Base-by-base conservation (phyloP, 495 filamentous ascomycete genomes). In the Xylaria intraflava region DNA sequence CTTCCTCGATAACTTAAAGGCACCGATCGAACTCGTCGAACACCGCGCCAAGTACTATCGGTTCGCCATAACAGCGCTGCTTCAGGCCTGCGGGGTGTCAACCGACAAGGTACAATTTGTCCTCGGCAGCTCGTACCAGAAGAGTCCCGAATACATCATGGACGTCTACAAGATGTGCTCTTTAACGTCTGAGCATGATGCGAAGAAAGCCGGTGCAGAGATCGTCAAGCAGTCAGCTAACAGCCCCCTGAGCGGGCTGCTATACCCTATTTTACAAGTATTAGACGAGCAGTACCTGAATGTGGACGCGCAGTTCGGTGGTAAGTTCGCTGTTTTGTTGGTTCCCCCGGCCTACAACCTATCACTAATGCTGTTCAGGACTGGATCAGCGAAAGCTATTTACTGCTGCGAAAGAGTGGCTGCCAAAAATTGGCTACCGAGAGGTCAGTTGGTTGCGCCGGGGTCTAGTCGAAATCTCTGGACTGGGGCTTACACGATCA, bases 301-400 rank as follows among this genome's bases (percentile, higher is more conserved):
- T 48, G 87, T 90, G 3, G 90, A 98, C 69, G 83, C 76, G 1
- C 85, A 98, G 58, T 86, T 84, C 43, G 86, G 86, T 8, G 83
- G 84, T 42, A 41, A 54, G 51, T 24, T 12, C 6, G n/a, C 23
- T 20, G 0, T n/a, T 31, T 12, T 11, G 16, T 5, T 11, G 41
- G 20, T 11, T 26, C 24, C 7, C 3, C 41, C 20, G 20, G 3
- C 20, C 24, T 6, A n/a, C 14, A 24, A 12, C 24, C 23, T 12
- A 7, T 10, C 19, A 53, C 12, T 54, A 26, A 54, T 54, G 6
- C n/a, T 6, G 2, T 19, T 19, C 5, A 54, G 51, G 51, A 8
- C 76, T 93, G 3, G 91, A 96, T 58, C 91, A 96, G 75, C 71
- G 92, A 30, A 98, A 98, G 66, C 80, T 97, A 26, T 98, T 97